Percentiles rank a stretch among this genome's conserved stretches.
phyloP scores from a whole-genome alignment of 2,329 filamentous ascomycete species.

The Phialophora expanda region DNA sequence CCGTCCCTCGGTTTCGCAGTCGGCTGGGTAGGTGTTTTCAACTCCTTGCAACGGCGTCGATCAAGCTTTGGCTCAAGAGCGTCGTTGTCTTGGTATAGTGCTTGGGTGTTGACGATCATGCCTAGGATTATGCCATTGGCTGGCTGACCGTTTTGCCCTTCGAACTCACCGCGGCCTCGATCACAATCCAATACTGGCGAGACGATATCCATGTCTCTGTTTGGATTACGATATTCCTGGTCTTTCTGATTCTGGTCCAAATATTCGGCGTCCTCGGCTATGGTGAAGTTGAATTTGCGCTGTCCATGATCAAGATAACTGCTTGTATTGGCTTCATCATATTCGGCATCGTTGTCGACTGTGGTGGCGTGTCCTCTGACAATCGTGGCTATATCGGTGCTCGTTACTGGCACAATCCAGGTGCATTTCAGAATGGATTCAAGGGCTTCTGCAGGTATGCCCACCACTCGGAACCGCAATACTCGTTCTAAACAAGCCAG shows the following conservation, averaged over 20 bases:
- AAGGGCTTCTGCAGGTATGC: slow-evolving; percentile 5
- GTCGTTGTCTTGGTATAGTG: neutral
- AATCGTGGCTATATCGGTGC: slow-evolving; percentile 33
- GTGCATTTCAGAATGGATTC: slow-evolving; percentile 54
- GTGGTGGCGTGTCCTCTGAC: slow-evolving; percentile 62
- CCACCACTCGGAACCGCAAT: neutral
- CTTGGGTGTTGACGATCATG: neutral
- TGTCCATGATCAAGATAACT: slow-evolving; percentile 62
- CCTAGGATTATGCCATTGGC: slow-evolving; percentile 53
- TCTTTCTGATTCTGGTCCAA: slow-evolving; percentile 27
- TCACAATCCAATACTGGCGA: slow-evolving; percentile 65
- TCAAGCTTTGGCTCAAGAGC: neutral
- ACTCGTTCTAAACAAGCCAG: slow-evolving; percentile 44
- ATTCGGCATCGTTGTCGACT: slow-evolving; percentile 82
- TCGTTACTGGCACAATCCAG: slow-evolving; percentile 43
- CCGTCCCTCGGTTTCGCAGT: slow-evolving; percentile 25
- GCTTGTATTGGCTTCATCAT: slow-evolving; percentile 71
- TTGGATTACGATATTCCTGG: slow-evolving; percentile 38
- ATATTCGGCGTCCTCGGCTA: slow-evolving; percentile 62
- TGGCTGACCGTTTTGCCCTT: slow-evolving; percentile 64
- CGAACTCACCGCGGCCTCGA: slow-evolving; percentile 56
- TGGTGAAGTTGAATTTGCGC: slow-evolving; percentile 60
- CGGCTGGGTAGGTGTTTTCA: slow-evolving; percentile 48
- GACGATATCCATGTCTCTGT: slow-evolving; percentile 41
- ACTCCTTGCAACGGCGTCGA: neutral